phyloP scores from a whole-genome alignment of 2,329 filamentous ascomycete species.

The Clarireedia hainanense region DNA sequence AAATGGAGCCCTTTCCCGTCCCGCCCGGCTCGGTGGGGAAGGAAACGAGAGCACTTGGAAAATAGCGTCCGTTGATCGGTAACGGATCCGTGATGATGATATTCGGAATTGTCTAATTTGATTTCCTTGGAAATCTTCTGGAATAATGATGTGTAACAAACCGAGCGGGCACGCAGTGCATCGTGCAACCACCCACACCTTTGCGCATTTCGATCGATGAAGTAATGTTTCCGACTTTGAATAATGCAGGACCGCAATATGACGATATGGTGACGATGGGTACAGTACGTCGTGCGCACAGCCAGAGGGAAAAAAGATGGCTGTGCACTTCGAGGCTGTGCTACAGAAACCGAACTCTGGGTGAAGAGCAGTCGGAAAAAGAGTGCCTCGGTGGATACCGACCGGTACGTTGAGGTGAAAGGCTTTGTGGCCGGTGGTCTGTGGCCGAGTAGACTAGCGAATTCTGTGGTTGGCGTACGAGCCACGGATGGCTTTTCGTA shows the following conservation, averaged over 20 bases:
- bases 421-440: background rate
- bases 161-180: no score
- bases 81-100: no score
- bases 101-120: no score
- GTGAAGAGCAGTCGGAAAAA: background rate
- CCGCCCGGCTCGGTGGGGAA: no score
- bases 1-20: no score
- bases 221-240: background rate
- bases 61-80: no score
- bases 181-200: background rate
- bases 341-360: background rate
- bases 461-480: background rate
- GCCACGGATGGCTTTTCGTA: slow-evolving; percentile 6
- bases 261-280: background rate
- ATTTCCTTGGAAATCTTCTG: background rate
- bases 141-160: background rate
- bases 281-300: no score
- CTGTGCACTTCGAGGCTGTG: background rate
- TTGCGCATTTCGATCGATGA: background rate
- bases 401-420: no score
- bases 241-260: background rate
- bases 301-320: background rate
- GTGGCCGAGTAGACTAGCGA: slow-evolving; percentile 1
- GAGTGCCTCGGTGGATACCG: no score
- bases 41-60: no score